These are phyloP conservation scores for Metschnikowia reukaufii DNA, from an alignment of 805 yeast species.

Conservation along the genomic window DNA sequence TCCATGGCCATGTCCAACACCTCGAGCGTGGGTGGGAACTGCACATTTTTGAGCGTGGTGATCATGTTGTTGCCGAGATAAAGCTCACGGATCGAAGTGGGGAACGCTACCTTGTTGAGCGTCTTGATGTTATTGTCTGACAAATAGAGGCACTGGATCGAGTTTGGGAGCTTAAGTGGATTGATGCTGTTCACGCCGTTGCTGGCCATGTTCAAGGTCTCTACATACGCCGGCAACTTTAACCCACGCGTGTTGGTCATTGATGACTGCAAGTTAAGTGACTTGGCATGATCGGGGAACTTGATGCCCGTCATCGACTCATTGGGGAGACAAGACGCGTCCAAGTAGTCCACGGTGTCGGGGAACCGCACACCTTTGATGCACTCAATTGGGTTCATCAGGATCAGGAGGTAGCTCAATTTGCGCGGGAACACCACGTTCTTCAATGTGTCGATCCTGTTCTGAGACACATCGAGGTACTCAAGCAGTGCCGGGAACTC, in stretches of 20 bases:
- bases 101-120: constrained; percentile 43
- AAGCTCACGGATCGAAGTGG: constrained; percentile 33
- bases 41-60: constrained; percentile 46
- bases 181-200: constrained; percentile 47
- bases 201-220: constrained; percentile 33
- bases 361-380: constrained; percentile 43
- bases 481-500: constrained; percentile 36
- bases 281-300: constrained; percentile 40
- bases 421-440: constrained; percentile 38
- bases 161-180: constrained; percentile 44
- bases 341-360: constrained; percentile 35
- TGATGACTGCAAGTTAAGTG: constrained; percentile 41
- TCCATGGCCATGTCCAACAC: constrained; percentile 44
- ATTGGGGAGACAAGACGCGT: constrained; percentile 43
- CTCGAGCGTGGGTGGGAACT: constrained; percentile 38
- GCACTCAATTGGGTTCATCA: constrained; percentile 44
- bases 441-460: constrained; percentile 39
- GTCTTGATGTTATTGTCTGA: constrained; percentile 45
- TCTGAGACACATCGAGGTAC: constrained; percentile 37
- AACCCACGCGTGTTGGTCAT: constrained; percentile 47
- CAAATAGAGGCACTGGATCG: constrained; percentile 38
- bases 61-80: constrained; percentile 43
- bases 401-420: constrained; percentile 30
- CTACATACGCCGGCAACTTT: constrained; percentile 36
- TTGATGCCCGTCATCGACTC: constrained; percentile 49